These are phyloP conservation scores for Lactarius deliciosus DNA, from an alignment of 768 basidiomycete genomes.

Conservation along the genomic window DNA sequence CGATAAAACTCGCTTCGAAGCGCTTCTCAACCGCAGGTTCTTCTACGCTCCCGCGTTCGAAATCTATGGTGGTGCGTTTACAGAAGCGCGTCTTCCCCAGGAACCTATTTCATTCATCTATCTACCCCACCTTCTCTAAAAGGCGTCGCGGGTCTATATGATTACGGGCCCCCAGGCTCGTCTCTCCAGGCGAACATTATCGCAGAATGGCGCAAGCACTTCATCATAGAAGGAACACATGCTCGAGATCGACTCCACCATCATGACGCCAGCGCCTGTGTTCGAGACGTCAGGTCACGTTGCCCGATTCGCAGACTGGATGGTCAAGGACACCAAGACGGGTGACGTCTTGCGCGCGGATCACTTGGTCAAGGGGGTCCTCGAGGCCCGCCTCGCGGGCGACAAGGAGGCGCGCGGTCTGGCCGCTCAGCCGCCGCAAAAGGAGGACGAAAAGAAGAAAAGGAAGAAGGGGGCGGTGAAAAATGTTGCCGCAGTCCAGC, in stretches of 20 bases:
- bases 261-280: conserved; percentile 93
- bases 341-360: conserved; percentile 96
- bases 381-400: conserved; percentile 86
- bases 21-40: conserved; percentile 84
- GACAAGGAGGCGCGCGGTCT: conserved; percentile 86
- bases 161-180: conserved; percentile 96
- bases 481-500: conserved; percentile 55
- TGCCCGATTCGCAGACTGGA: conserved; percentile 98
- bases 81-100: conserved; percentile 1
- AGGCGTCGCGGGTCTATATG: conserved; percentile 98
- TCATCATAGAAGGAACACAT: conserved; percentile 98
- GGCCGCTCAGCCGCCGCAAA: conserved; percentile 52
- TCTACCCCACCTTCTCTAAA: conserved; percentile 16
- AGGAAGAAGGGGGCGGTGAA: conserved; percentile 84
- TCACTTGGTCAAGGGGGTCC: conserved; percentile 90
- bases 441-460: conserved; percentile 58
- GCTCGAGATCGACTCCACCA: conserved; percentile 97
- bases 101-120: background rate
- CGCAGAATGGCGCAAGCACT: conserved; percentile 94
- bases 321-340: conserved; percentile 95
- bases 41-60: conserved; percentile 99
- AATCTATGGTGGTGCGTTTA: conserved; percentile 88
- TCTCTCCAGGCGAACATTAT: conserved; percentile 96
- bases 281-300: conserved; percentile 98
- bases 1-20: conserved; percentile 83